These are phyloP conservation scores for Solanum clarkiae DNA, from an alignment of 257 asterid genomes.

Conservation along the genomic window DNA sequence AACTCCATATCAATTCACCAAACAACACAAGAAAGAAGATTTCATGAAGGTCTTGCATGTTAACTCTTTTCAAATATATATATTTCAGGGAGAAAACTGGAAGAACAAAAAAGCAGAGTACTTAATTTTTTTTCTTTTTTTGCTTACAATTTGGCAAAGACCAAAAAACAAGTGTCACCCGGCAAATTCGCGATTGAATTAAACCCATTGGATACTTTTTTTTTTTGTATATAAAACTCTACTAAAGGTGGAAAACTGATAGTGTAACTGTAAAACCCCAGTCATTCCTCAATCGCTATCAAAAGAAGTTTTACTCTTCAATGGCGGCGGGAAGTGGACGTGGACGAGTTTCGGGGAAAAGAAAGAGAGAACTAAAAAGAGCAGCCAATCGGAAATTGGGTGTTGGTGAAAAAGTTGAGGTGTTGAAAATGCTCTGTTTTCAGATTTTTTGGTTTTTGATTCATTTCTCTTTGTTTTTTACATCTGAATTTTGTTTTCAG, in stretches of 20 bases:
- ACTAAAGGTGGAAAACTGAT: not conserved
- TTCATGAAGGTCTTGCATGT: not conserved
- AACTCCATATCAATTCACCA: not conserved
- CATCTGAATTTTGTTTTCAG: not conserved
- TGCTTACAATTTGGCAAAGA: not conserved
- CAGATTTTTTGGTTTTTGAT: not conserved
- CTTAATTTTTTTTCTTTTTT: not conserved
- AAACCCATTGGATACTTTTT: not conserved
- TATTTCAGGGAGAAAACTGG: not conserved
- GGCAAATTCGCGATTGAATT: not conserved
- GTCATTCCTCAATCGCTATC: not conserved
- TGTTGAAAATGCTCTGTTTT: not conserved
- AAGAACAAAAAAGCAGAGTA: not conserved
- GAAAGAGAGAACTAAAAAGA: not conserved
- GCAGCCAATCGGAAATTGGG: not conserved
- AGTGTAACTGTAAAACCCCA: not conserved
- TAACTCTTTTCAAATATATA: not conserved
- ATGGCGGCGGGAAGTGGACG: conserved; percentile 18
- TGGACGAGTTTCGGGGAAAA: not conserved
- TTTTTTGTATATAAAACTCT: not conserved
- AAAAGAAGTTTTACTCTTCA: not conserved
- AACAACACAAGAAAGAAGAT: not conserved
- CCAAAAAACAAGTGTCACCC: not conserved
- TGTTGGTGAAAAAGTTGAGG: conserved; percentile 29
- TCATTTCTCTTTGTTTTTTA: not conserved